Evolutionary conservation across 495 filamentous ascomycete species (phyloP).

Genomic region (Jackrogersella minutella): DNA sequence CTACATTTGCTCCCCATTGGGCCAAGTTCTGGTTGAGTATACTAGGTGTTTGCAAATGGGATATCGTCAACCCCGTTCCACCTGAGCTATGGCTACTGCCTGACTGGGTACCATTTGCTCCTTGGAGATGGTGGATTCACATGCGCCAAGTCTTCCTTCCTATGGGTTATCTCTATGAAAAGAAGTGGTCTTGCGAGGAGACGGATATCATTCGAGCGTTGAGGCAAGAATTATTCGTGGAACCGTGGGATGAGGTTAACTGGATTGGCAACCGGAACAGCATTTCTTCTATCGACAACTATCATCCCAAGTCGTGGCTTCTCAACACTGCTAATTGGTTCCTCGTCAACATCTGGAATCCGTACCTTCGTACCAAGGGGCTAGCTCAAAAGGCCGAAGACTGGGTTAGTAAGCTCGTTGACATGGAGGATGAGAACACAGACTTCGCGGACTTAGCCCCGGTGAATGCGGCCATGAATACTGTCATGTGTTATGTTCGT

Average conservation of each 20-base stretch:
- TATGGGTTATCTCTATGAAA: conserved; percentile 90
- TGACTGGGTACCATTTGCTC: conserved; percentile 92
- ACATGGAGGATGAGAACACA: conserved; percentile 91
- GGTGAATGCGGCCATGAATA: conserved; percentile 89
- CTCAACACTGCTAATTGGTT: conserved; percentile 78
- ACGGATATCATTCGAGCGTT: conserved; percentile 75
- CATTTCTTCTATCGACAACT: conserved; percentile 83
- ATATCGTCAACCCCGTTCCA: conserved; percentile 91
- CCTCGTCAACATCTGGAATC: conserved; percentile 79
- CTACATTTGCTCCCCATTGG: conserved; percentile 88
- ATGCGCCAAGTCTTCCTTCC: conserved; percentile 92
- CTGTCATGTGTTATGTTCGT: conserved; percentile 79
- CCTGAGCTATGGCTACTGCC: conserved; percentile 95
- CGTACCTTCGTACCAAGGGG: conserved; percentile 67
- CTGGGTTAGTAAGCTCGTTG: conserved; percentile 75
- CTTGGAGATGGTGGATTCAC: conserved; percentile 99
- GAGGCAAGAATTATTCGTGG: conserved; percentile 83
- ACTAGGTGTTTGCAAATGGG: conserved; percentile 85
- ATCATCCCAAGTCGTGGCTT: conserved; percentile 88
- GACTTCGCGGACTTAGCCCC: conserved; percentile 87
- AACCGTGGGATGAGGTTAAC: conserved; percentile 78
- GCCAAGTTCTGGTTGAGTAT: conserved; percentile 91
- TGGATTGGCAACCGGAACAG: conserved; percentile 82
- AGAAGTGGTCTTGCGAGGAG: conserved; percentile 73
- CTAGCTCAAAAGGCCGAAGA: conserved; percentile 73